Percentiles rank a stretch among this genome's conserved stretches.
phyloP scores from a whole-genome alignment of 306 rosid species.

The Inga leiocalycina region DNA sequence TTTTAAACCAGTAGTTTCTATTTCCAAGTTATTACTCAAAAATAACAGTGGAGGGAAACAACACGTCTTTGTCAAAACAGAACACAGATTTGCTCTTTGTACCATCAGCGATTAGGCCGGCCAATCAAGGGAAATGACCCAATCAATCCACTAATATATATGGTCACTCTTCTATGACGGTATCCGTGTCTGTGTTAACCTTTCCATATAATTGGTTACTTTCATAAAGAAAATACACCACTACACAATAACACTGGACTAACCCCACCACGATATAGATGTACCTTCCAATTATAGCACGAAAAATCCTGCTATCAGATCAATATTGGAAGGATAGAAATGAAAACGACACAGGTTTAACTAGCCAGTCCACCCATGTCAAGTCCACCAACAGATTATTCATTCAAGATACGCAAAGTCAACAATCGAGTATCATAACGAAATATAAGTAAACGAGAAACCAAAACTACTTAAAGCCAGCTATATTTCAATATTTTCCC shows the following conservation, averaged over 20 bases:
- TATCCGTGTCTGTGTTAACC: no score
- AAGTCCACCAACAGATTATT: background rate
- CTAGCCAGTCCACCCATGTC: background rate
- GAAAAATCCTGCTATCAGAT: background rate
- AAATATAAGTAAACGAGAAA: background rate
- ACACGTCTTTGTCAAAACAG: no score
- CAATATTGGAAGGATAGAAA: background rate
- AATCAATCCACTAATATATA: background rate
- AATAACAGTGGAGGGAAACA: no score
- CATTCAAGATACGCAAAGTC: constrained; percentile 24
- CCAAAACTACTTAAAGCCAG: constrained; percentile 37
- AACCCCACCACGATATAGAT: no score
- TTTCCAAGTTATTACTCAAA: no score
- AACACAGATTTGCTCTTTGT: no score
- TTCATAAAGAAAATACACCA: no score
- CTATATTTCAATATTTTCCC: constrained; percentile 82
- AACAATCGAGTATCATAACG: constrained; percentile 16
- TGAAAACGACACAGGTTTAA: background rate
- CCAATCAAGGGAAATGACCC: background rate
- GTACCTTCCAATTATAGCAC: background rate
- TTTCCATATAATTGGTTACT: no score
- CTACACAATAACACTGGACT: no score
- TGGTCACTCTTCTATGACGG: no score
- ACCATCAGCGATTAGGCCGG: no score
- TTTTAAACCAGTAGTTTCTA: no score